These are phyloP conservation scores for Lizanozyma gosingica DNA, from an alignment of 1,139 yeast genomes.

Conservation along the genomic window DNA sequence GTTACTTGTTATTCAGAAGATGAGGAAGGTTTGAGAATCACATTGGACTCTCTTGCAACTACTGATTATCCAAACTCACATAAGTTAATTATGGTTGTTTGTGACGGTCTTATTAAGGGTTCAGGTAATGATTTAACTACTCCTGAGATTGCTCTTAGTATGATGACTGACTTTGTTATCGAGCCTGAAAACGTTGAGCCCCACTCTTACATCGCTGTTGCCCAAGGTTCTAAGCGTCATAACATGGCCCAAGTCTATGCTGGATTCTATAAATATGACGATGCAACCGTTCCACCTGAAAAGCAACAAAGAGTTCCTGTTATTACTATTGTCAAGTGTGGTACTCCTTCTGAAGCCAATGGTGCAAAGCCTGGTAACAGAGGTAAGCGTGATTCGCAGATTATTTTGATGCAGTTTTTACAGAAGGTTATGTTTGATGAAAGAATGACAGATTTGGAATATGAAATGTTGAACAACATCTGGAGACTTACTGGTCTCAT, in stretches of 20 bases:
- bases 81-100: slow-evolving; percentile 70
- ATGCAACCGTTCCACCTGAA: slow-evolving; percentile 61
- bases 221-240: slow-evolving; percentile 86
- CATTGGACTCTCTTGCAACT: slow-evolving; percentile 84
- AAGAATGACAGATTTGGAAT: slow-evolving; percentile 93
- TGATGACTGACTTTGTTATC: slow-evolving; percentile 78
- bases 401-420: slow-evolving; percentile 84
- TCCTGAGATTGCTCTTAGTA: slow-evolving; percentile 76
- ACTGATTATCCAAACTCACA: slow-evolving; percentile 94
- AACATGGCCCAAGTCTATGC: slow-evolving; percentile 95
- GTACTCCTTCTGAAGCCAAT: slow-evolving; percentile 74
- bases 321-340: slow-evolving; percentile 79
- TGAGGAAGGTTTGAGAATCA: slow-evolving; percentile 73
- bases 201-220: slow-evolving; percentile 88
- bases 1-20: slow-evolving; percentile 96
- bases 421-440: slow-evolving; percentile 91
- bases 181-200: slow-evolving; percentile 71
- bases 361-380: slow-evolving; percentile 94
- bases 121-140: slow-evolving; percentile 82
- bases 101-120: slow-evolving; percentile 94
- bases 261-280: slow-evolving; percentile 81
- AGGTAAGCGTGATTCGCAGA: slow-evolving; percentile 97
- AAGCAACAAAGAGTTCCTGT: slow-evolving; percentile 89
- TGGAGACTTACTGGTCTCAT: slow-evolving; percentile 86
- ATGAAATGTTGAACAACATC: slow-evolving; percentile 66